Evolutionary conservation across 78 protist genomes (phyloP), one percentile per base, ranked within the genome.

Genomic region (Dictyostelium brefeldianum): DNA sequence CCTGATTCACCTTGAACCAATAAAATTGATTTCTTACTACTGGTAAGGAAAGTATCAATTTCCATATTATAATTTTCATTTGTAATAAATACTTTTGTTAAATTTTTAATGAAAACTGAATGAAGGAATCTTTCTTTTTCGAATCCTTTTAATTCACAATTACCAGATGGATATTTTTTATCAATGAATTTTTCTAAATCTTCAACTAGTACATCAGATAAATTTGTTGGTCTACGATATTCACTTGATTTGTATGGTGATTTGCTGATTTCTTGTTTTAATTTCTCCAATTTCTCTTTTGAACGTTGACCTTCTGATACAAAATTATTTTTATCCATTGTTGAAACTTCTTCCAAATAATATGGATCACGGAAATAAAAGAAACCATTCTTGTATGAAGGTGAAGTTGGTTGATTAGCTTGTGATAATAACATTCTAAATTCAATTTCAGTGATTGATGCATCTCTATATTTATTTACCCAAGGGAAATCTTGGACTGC

Each of bases 351-450:
- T 54, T 93, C 96, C 0, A 93, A 11, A 25, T 87, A 93, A 41
- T 93, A 93, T 67, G 92, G 85, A 53, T 85, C 96, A 46, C 96
- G 75, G 54, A 93, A 81, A 71, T 85, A 93, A 71, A 93, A 93
- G 78, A 79, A 43, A 22, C 89, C 87, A 11, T 78, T 57, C 1
- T 56, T 62, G 9, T 22, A 5, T 4, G 51, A 17, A 7, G 80
- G 31, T 25, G 31, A 17, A 18, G 1, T 73, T 22, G 20, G 25
- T 70, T 71, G 79, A 36, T 74, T 22, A 22, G 31, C 31, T n/a
- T 65, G 47, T 6, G 62, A 43, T 7, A 90, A 29, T 6, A 89
- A 2, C 93, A 89, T 89, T 9, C 92, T 75, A 41, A 56, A 87
- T 48, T 93, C 96, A 47, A 93, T 79, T 47, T 93, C 96, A 41